Evolutionary conservation across 208 protist genomes (phyloP).

Genomic region (Hexamita inflata): DNA sequence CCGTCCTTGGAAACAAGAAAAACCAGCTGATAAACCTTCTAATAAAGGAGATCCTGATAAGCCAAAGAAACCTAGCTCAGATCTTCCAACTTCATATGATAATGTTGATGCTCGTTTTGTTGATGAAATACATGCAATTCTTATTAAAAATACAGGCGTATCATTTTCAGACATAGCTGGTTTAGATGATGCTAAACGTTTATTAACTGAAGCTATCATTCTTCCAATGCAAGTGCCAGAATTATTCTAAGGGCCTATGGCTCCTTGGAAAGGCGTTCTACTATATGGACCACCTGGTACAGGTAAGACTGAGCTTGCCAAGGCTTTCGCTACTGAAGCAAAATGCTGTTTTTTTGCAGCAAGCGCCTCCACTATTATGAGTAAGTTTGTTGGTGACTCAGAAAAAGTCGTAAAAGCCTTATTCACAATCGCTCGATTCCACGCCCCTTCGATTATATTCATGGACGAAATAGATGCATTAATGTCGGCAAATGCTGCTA

Average conservation of each 20-base stretch:
- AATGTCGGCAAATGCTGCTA: constrained; percentile 51
- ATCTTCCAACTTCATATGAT: too few species aligned
- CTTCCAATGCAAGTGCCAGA: constrained; percentile 35
- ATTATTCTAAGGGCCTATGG: not conserved
- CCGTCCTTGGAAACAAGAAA: too few species aligned
- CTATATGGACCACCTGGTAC: constrained; percentile 45
- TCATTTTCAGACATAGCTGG: constrained; percentile 31
- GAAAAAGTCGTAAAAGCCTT: constrained; percentile 26
- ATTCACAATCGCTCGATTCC: constrained; percentile 38
- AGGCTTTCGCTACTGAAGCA: constrained; percentile 36
- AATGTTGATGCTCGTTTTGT: not conserved
- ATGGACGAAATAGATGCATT: constrained; percentile 99
- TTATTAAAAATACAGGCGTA: not conserved
- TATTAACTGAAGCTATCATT: constrained; percentile 35
- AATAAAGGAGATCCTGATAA: too few species aligned
- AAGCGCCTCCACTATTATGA: constrained; percentile 9
- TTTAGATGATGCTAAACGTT: constrained; percentile 29
- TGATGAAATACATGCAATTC: not conserved
- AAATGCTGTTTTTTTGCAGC: constrained; percentile 31
- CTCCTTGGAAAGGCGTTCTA: constrained; percentile 61
- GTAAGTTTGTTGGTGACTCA: constrained; percentile 28
- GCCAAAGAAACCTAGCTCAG: too few species aligned
- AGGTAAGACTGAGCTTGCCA: constrained; percentile 44
- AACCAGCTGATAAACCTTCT: too few species aligned
- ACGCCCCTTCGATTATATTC: constrained; percentile 98